phyloP scores from a whole-genome alignment of 2,329 filamentous ascomycete genomes.

The Aspergillus spinulosporus region DNA sequence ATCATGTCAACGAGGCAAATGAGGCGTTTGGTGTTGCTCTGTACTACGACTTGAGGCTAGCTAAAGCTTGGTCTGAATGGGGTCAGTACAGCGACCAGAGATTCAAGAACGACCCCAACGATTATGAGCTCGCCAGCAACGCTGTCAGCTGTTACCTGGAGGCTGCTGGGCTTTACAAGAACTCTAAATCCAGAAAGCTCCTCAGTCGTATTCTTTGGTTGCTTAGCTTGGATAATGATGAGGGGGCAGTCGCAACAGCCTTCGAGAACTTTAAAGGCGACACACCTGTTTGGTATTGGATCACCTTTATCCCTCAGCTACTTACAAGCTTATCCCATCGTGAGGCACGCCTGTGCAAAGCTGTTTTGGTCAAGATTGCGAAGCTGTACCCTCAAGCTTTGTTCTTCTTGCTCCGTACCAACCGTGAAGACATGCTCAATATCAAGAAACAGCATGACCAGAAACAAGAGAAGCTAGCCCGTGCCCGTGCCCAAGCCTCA shows the following conservation, averaged over 20 bases:
- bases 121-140: slow-evolving; percentile 81
- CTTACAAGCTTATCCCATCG: slow-evolving; percentile 88
- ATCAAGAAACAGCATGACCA: slow-evolving; percentile 84
- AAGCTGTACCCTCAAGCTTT: slow-evolving; percentile 94
- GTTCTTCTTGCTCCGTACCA: slow-evolving; percentile 93
- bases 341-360: slow-evolving; percentile 82
- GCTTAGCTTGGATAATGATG: slow-evolving; percentile 86
- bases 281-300: slow-evolving; percentile 99
- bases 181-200: slow-evolving; percentile 90
- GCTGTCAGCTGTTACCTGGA: slow-evolving; percentile 95
- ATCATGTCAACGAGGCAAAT: slow-evolving; percentile 86
- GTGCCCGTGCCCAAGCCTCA: slow-evolving; percentile 62
- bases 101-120: slow-evolving; percentile 85
- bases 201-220: slow-evolving; percentile 94
- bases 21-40: slow-evolving; percentile 91
- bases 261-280: slow-evolving; percentile 98
- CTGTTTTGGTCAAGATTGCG: slow-evolving; percentile 87
- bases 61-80: slow-evolving; percentile 99
- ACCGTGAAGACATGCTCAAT: slow-evolving; percentile 85
- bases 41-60: slow-evolving; percentile 91
- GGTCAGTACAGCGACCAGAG: slow-evolving; percentile 96
- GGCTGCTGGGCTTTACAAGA: slow-evolving; percentile 95
- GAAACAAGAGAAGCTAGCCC: slow-evolving; percentile 58
- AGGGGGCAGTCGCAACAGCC: slow-evolving; percentile 76
- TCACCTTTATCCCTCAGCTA: slow-evolving; percentile 96